Conservation (phyloP, 345 rosid genomes). For the Boechera divaricarpa region DNA sequence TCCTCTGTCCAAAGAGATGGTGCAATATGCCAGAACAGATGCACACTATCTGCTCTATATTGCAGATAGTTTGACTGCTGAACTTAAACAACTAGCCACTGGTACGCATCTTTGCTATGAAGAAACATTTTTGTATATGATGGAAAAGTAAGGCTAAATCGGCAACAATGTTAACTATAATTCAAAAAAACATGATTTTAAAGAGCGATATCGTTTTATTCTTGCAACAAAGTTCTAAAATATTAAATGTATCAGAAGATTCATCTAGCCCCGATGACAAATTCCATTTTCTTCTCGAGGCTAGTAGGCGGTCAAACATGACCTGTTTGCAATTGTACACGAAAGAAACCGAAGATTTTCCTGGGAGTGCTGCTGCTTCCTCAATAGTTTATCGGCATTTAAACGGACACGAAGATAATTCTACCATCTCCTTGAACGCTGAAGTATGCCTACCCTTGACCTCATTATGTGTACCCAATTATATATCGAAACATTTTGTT, state of each 20-base stretch:
- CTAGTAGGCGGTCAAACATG: slow-evolving; percentile 87
- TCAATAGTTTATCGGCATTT: slow-evolving; percentile 73
- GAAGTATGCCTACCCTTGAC: slow-evolving; percentile 53
- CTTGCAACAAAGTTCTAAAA: slow-evolving; percentile 52
- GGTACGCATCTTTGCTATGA: slow-evolving; percentile 54
- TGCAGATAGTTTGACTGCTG: slow-evolving; percentile 64
- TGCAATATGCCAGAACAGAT: slow-evolving; percentile 79
- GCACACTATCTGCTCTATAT: slow-evolving; percentile 83
- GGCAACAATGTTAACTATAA: neutral
- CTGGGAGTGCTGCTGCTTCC: slow-evolving; percentile 82
- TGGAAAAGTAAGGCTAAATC: neutral
- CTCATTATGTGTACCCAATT: slow-evolving; percentile 2
- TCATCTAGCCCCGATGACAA: slow-evolving; percentile 68
- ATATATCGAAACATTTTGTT: slow-evolving; percentile 3
- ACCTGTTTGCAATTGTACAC: slow-evolving; percentile 74
- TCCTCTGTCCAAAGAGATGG: slow-evolving; percentile 79
- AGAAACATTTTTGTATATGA: neutral
- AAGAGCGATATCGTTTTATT: slow-evolving; percentile 25
- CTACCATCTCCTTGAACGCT: slow-evolving; percentile 52
- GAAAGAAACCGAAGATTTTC: slow-evolving; percentile 80
- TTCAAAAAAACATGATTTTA: slow-evolving; percentile 4
- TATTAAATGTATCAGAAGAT: slow-evolving; percentile 62
- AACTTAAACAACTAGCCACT: slow-evolving; percentile 63
- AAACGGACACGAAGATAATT: slow-evolving; percentile 57
- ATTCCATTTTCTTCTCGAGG: slow-evolving; percentile 78